These are phyloP conservation scores for Persicaria tinctoria DNA, from an alignment of 148 eudicot genomes.

Conservation along the genomic window DNA sequence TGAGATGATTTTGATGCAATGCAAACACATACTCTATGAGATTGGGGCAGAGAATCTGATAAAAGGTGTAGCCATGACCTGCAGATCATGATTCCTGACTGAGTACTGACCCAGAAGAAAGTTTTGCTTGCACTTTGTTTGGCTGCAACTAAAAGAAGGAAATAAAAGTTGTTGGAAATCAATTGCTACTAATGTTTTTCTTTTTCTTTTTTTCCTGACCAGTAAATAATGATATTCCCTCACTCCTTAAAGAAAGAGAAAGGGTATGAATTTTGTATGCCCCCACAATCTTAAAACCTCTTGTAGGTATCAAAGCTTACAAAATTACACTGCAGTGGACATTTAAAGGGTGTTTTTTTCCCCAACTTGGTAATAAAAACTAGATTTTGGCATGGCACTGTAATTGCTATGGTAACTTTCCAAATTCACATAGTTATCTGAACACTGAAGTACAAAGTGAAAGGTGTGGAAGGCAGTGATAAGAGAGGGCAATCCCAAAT, in stretches of 20 bases:
- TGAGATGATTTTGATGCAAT: background rate
- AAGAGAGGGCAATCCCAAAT: slow-evolving; percentile 7
- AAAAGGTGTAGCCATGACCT: background rate
- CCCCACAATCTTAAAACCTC: background rate
- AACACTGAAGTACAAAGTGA: background rate
- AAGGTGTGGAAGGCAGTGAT: background rate
- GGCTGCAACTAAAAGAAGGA: background rate
- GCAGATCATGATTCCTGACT: background rate
- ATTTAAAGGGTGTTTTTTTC: too few species aligned
- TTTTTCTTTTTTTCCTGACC: background rate
- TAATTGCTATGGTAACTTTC: background rate
- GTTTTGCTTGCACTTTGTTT: background rate
- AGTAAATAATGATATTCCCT: background rate
- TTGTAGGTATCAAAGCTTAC: background rate
- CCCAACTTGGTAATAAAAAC: too few species aligned
- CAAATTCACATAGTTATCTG: background rate
- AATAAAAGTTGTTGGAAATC: background rate
- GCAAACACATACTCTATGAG: too few species aligned
- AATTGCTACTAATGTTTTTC: background rate
- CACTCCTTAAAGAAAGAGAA: background rate
- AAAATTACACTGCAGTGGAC: background rate
- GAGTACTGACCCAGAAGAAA: background rate
- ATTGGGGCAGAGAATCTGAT: too few species aligned
- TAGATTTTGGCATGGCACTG: background rate
- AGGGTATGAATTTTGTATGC: background rate